Conservation (phyloP, 768 basidiomycete species). For the Sutorius australiensis region DNA sequence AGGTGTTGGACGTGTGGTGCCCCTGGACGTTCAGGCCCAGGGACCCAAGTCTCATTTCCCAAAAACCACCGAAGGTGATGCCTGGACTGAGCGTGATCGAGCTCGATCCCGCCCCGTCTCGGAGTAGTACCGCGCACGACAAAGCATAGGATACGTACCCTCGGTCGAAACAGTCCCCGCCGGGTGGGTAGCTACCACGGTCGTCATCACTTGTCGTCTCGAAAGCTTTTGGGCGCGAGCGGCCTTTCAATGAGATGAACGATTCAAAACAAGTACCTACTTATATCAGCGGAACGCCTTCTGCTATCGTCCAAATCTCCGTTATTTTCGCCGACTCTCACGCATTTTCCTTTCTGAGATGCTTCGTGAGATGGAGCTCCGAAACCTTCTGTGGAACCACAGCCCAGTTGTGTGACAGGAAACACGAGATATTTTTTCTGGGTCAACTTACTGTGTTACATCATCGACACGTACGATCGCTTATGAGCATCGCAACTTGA, state of each 20-base stretch:
- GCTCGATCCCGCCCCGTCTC: background rate
- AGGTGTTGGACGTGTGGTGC: background rate
- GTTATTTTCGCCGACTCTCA: constrained; percentile 22
- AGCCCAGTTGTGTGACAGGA: background rate
- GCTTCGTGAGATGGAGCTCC: constrained; percentile 1
- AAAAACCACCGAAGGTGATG: background rate
- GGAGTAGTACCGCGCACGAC: too few relatives aligned
- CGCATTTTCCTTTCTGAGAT: constrained; percentile 10
- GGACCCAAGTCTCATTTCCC: background rate
- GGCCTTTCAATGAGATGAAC: background rate
- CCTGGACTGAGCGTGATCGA: background rate
- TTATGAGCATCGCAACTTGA: constrained; percentile 1
- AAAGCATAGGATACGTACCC: background rate
- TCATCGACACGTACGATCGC: background rate
- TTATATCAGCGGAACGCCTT: background rate
- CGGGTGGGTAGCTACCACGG: background rate
- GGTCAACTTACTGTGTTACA: background rate
- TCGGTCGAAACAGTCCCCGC: background rate
- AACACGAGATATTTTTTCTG: background rate
- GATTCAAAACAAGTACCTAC: background rate
- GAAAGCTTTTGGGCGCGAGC: constrained; percentile 1
- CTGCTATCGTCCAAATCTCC: constrained; percentile 9
- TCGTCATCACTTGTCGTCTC: background rate
- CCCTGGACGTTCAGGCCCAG: background rate
- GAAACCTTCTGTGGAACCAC: constrained; percentile 2